Percentiles rank a stretch among this genome's conserved stretches.
These are phyloP conservation scores for Paramarasmius palmivorus DNA, from an alignment of 1,284 basidiomycete genomes.

Conservation along the genomic window DNA sequence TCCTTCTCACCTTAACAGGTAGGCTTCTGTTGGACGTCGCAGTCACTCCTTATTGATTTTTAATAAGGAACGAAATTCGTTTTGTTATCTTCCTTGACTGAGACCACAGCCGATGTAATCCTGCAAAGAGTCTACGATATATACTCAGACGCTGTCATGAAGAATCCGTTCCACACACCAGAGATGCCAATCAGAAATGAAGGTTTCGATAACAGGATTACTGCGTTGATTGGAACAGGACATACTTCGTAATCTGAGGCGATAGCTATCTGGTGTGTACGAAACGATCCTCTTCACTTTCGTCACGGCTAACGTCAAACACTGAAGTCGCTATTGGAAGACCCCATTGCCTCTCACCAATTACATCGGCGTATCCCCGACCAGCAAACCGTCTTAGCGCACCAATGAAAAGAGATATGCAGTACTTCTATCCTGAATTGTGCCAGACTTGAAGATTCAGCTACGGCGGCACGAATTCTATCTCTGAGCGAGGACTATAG, in stretches of 20 bases:
- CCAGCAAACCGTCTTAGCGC: no score
- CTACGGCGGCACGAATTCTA: background rate
- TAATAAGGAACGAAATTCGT: constrained; percentile 94
- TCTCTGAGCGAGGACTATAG: background rate
- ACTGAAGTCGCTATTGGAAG: no score
- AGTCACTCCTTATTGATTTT: constrained; percentile 9
- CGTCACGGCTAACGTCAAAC: no score
- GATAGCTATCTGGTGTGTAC: background rate
- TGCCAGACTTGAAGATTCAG: no score
- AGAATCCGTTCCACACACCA: constrained; percentile 98
- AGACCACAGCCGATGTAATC: constrained; percentile 70
- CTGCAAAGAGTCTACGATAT: constrained; percentile 87
- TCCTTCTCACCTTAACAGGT: constrained; percentile 94
- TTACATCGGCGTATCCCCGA: no score
- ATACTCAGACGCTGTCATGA: constrained; percentile 95
- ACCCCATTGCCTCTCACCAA: no score
- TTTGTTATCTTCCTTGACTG: constrained; percentile 79
- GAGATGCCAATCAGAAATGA: constrained; percentile 98
- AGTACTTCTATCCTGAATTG: no score
- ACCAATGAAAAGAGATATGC: no score
- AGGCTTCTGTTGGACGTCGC: constrained; percentile 25
- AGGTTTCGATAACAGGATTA: constrained; percentile 80
- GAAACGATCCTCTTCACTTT: no score
- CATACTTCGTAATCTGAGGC: constrained; percentile 23
- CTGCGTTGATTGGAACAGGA: constrained; percentile 55